Base-by-base conservation (phyloP, 31 red algal genomes). In the Odonthalia washingtoniensis region DNA sequence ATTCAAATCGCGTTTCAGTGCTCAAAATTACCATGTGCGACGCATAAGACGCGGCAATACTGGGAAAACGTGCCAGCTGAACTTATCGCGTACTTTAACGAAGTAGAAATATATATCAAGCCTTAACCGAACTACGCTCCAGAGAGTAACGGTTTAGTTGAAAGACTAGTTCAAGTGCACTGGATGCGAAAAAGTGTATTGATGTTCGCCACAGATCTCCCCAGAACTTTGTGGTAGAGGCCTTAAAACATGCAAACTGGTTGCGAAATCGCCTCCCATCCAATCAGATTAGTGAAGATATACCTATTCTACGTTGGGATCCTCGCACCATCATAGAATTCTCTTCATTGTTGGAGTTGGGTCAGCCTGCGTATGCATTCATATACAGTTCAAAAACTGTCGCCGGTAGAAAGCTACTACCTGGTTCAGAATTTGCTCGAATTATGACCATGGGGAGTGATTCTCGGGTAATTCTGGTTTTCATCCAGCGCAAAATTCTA, bases 241-340 rank as follows among this genome's bases (percentile, higher is more conserved):
- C 81, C 38, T 43, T 74, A 33, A 44, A 46, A 21, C 81, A 85
- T 40, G 66, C 14, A 40, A 73, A 85, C 37, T 85, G 40, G 65
- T 37, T 85, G 2, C 64, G 81, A 0, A 85, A 85, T 46, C 30
- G 67, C 17, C 65, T 85, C 38, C n/a, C 67, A 34, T 70, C 67
- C 67, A 36, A 6, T 36, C 67, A 26, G 6, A 70, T 70, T 30
- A 70, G 67, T 30, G 67, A 26, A 34, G 9, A 12, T 34, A 18
- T 70, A 30, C 67, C 67, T 34, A 70, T 70, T 70, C 26, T 70
- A 34, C 67, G 33, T 30, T 70, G 67, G 27, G 27, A 70, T 12
- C 9, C 67, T 12, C 6, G 28, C 26, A 70, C 67, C 6, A 12
- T 70, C 26, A 70, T 70, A 30, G 27, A 70, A 9, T 70, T 70